Conservation (phyloP, 495 filamentous ascomycete genomes). For the Podospora anserina region DNA sequence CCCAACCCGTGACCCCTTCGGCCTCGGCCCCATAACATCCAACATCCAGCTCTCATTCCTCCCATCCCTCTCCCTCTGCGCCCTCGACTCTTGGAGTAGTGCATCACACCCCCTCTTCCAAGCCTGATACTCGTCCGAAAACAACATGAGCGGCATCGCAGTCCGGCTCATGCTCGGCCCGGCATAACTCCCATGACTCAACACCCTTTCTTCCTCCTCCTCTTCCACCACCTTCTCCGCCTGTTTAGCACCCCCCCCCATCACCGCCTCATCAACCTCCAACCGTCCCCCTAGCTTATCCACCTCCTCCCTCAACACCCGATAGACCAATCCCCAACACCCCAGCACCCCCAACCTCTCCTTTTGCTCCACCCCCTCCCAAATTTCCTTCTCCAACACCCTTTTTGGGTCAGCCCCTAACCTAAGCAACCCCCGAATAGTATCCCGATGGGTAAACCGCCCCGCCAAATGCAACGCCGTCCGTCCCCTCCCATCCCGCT, state of each 20-base stretch:
- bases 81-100: neutral
- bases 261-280: neutral
- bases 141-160: neutral
- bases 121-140: conserved; percentile 1
- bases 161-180: neutral
- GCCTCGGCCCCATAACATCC: neutral
- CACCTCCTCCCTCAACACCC: conserved; percentile 2
- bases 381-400: neutral
- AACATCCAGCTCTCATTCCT: neutral
- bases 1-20: neutral
- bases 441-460: conserved; percentile 1
- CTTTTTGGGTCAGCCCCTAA: neutral
- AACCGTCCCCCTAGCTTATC: neutral
- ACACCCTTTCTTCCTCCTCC: neutral
- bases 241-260: neutral
- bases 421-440: neutral
- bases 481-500: conserved; percentile 8
- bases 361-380: neutral
- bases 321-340: neutral
- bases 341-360: conserved; percentile 2
- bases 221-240: neutral
- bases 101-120: conserved; percentile 2
- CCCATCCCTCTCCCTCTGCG: conserved; percentile 5
- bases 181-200: neutral
- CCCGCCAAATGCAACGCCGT: conserved; percentile 17